Percentiles rank a stretch among this genome's conserved stretches.
phyloP scores from a whole-genome alignment of 352 stramenopile genomes.

The Globisporangium middletonii region DNA sequence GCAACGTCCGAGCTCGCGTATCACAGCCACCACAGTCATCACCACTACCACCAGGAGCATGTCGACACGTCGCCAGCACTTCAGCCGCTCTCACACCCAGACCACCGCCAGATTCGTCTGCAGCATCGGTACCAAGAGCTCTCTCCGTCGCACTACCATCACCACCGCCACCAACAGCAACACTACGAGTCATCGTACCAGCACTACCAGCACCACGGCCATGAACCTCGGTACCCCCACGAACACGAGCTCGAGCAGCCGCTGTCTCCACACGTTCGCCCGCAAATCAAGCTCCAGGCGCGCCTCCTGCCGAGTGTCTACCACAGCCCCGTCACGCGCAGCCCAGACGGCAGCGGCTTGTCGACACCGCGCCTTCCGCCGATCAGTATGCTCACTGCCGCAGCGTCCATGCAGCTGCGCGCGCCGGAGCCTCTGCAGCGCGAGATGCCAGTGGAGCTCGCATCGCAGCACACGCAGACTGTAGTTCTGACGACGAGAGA shows the following conservation, averaged over 20 bases:
- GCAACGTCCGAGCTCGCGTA: no score
- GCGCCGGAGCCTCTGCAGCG: background rate
- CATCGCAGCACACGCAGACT: background rate
- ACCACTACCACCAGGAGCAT: no score
- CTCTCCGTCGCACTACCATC: background rate
- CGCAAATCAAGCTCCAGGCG: background rate
- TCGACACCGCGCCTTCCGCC: conserved; percentile 28
- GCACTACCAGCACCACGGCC: conserved; percentile 3
- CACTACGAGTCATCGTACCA: conserved; percentile 3
- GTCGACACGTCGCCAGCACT: no score
- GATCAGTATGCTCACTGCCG: conserved; percentile 43
- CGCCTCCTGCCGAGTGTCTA: conserved; percentile 1
- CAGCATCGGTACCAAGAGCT: background rate
- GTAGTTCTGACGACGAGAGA: background rate
- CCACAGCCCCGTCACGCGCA: background rate
- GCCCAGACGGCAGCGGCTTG: background rate
- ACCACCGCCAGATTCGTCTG: no score
- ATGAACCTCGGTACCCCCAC: background rate
- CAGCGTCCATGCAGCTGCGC: conserved; percentile 26
- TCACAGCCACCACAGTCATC: no score
- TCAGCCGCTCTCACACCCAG: no score
- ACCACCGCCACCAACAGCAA: background rate
- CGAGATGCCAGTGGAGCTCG: conserved; percentile 8
- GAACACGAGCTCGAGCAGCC: conserved; percentile 1
- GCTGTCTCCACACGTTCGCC: background rate